Conservation (phyloP, 2,329 filamentous ascomycete species). For the Cladophialophora psammophila region DNA sequence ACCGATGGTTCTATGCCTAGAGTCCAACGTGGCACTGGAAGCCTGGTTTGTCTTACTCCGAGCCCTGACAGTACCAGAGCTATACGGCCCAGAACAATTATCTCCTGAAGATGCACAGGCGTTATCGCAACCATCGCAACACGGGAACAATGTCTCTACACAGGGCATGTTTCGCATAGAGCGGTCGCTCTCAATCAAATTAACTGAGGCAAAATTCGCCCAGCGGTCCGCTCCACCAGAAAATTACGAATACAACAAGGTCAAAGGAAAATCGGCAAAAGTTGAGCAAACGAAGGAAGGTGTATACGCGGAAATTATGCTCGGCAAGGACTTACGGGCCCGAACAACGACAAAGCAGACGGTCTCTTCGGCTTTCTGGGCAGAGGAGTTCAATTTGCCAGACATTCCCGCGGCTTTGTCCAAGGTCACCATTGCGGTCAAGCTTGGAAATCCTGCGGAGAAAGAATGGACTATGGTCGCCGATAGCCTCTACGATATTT, state of each 20-base stretch:
- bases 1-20: conserved; percentile 88
- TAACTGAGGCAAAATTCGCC: conserved; percentile 67
- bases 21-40: conserved; percentile 89
- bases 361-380: conserved; percentile 57
- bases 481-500: conserved; percentile 53
- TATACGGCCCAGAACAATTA: conserved; percentile 73
- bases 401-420: conserved; percentile 58
- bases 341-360: conserved; percentile 57
- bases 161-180: conserved; percentile 72
- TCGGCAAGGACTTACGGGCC: conserved; percentile 58
- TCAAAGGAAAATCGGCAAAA: conserved; percentile 38
- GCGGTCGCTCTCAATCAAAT: conserved; percentile 64
- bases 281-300: conserved; percentile 45
- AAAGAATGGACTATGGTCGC: conserved; percentile 59
- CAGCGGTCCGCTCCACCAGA: conserved; percentile 30
- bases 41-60: conserved; percentile 95
- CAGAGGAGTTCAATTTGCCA: conserved; percentile 56
- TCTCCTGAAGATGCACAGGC: conserved; percentile 34
- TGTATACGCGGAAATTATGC: conserved; percentile 58
- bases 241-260: conserved; percentile 25
- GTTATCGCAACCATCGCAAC: conserved; percentile 22
- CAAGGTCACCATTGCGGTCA: conserved; percentile 55
- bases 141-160: conserved; percentile 51
- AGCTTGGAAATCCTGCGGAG: conserved; percentile 56
- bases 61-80: conserved; percentile 88